phyloP scores from a whole-genome alignment of 169 alveolate species.

The Cryptosporidium ryanae region DNA sequence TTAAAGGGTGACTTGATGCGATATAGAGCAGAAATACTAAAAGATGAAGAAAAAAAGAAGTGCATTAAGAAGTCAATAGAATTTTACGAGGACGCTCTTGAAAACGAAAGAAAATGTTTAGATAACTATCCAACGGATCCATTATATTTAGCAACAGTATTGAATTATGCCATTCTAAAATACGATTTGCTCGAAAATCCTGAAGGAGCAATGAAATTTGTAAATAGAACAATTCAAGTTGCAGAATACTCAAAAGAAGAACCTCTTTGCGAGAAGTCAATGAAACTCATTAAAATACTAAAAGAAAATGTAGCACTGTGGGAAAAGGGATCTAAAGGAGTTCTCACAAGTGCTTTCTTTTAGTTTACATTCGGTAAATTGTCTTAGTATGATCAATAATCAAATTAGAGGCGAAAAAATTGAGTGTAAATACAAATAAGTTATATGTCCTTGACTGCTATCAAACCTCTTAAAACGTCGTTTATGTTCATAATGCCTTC shows the following conservation, averaged over 20 bases:
- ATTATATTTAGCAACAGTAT: conserved; percentile 43
- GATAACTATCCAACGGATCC: conserved; percentile 68
- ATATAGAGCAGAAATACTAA: conserved; percentile 53
- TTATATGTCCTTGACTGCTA: conserved; percentile 42
- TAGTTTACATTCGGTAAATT: not conserved
- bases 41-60: conserved; percentile 14
- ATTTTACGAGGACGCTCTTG: conserved; percentile 51
- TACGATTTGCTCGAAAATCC: conserved; percentile 39
- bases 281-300: conserved; percentile 42
- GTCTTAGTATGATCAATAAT: not conserved
- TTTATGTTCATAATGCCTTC: not conserved
- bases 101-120: conserved; percentile 19
- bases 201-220: conserved; percentile 71
- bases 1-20: conserved; percentile 71
- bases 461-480: conserved; percentile 25
- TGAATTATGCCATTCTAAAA: conserved; percentile 59
- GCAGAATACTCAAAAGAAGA: conserved; percentile 36
- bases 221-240: conserved; percentile 53
- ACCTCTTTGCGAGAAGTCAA: conserved; percentile 26
- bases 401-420: too few species aligned
- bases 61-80: conserved; percentile 36
- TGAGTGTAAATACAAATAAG: not conserved
- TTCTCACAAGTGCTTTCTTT: conserved; percentile 69
- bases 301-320: conserved; percentile 56
- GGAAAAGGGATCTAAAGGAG: conserved; percentile 60